Evolutionary conservation across 352 stramenopile species (phyloP).

Genomic region (Blastocystis sp.): DNA sequence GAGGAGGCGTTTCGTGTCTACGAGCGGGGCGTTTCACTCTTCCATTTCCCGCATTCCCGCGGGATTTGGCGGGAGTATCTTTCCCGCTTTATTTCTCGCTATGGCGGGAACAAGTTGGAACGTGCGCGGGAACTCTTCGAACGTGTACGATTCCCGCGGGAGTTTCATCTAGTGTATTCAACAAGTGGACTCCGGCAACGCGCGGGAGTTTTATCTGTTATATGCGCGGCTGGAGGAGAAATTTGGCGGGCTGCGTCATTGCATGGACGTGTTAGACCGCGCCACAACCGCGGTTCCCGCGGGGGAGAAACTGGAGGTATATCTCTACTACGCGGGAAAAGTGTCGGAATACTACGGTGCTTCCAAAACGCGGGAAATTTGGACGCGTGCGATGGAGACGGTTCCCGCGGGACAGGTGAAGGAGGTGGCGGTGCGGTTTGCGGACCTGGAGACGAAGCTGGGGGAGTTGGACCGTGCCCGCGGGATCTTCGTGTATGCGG

Average conservation of each 20-base stretch:
- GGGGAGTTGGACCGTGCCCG: slow-evolving; percentile 89
- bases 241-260: slow-evolving; percentile 84
- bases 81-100: slow-evolving; percentile 82
- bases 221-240: slow-evolving; percentile 91
- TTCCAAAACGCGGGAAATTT: slow-evolving; percentile 85
- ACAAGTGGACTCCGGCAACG: slow-evolving; percentile 49
- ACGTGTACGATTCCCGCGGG: slow-evolving; percentile 62
- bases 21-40: slow-evolving; percentile 75
- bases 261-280: slow-evolving; percentile 85
- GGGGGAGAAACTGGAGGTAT: slow-evolving; percentile 81
- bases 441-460: slow-evolving; percentile 84
- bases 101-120: slow-evolving; percentile 86
- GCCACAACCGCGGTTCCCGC: slow-evolving; percentile 72
- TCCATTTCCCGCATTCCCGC: slow-evolving; percentile 81
- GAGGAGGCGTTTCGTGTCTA: slow-evolving; percentile 84
- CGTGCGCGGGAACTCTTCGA: slow-evolving; percentile 90
- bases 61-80: slow-evolving; percentile 93
- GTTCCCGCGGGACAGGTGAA: slow-evolving; percentile 78
- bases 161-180: slow-evolving; percentile 51
- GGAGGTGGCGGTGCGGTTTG: slow-evolving; percentile 86
- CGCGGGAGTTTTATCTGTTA: slow-evolving; percentile 59
- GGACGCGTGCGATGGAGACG: slow-evolving; percentile 82
- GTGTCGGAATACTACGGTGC: slow-evolving; percentile 87
- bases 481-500: slow-evolving; percentile 82
- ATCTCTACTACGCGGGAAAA: slow-evolving; percentile 79